phyloP scores from a whole-genome alignment of 768 basidiomycete genomes.

The Hericium alpestre region DNA sequence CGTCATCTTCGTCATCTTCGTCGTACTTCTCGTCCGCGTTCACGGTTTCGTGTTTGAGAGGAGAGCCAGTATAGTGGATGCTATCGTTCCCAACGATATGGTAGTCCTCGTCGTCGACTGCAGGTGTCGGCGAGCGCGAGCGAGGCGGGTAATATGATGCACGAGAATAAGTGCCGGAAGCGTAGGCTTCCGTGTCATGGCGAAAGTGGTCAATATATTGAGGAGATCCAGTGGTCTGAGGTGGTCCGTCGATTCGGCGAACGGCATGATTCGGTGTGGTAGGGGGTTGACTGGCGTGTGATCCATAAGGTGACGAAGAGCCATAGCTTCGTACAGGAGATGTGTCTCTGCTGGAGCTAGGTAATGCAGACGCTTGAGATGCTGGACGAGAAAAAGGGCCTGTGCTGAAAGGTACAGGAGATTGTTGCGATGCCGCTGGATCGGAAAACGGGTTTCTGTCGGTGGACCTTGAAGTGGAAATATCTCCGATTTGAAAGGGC shows the following conservation, averaged over 20 bases:
- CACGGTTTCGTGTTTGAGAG: slow-evolving; percentile 20
- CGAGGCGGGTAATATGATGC: slow-evolving; percentile 40
- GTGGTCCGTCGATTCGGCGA: slow-evolving; percentile 3
- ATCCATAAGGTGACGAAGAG: background rate
- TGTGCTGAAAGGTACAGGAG: background rate
- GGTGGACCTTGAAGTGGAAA: background rate
- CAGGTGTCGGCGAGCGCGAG: slow-evolving; percentile 70
- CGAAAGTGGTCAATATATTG: slow-evolving; percentile 46
- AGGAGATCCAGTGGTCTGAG: slow-evolving; percentile 17
- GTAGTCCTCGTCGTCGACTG: slow-evolving; percentile 65
- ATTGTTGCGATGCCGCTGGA: slow-evolving; percentile 1
- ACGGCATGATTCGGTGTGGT: slow-evolving; percentile 6
- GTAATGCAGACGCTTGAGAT: slow-evolving; percentile 3
- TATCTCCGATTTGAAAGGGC: slow-evolving; percentile 17
- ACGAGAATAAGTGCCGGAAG: slow-evolving; percentile 48
- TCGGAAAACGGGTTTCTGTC: slow-evolving; percentile 23
- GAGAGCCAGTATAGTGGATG: slow-evolving; percentile 39
- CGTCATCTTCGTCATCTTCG: slow-evolving; percentile 15
- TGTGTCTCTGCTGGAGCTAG: slow-evolving; percentile 7
- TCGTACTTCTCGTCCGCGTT: slow-evolving; percentile 12
- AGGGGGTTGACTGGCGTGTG: background rate
- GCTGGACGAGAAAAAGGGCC: slow-evolving; percentile 4
- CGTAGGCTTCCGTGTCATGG: slow-evolving; percentile 58
- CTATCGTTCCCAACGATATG: slow-evolving; percentile 45
- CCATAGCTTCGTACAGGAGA: slow-evolving; percentile 1